A percentile compares a stretch with the other conserved stretches of the same genome.
These are phyloP conservation scores for Spiromastix sp. DNA, from an alignment of 2,329 filamentous ascomycete species.

Conservation along the genomic window DNA sequence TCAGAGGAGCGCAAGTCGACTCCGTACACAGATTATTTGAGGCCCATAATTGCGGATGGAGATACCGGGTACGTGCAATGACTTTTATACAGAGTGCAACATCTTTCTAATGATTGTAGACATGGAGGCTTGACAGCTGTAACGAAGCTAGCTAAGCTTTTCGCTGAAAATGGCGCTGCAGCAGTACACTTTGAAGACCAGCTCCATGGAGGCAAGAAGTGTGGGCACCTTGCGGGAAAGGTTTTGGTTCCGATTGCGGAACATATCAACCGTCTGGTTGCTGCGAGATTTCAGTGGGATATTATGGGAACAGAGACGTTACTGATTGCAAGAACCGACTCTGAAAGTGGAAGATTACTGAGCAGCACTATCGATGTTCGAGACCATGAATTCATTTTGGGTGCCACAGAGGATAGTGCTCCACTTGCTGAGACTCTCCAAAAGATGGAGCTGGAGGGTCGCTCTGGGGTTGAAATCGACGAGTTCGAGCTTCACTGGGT, in stretches of 20 bases:
- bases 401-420: conserved; percentile 66
- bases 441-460: conserved; percentile 74
- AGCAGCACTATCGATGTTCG: conserved; percentile 86
- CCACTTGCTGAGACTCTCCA: conserved; percentile 83
- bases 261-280: conserved; percentile 89
- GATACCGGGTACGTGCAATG: conserved; percentile 64
- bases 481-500: conserved; percentile 81
- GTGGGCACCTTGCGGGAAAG: conserved; percentile 91
- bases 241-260: conserved; percentile 88
- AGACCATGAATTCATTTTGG: conserved; percentile 94
- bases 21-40: conserved; percentile 82
- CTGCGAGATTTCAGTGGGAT: conserved; percentile 94
- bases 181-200: conserved; percentile 98
- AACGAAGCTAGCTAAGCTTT: conserved; percentile 91
- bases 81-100: background rate
- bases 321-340: conserved; percentile 89
- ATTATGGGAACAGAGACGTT: conserved; percentile 94
- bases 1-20: conserved; percentile 61
- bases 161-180: conserved; percentile 92
- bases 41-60: conserved; percentile 91
- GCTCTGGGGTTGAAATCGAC: conserved; percentile 70
- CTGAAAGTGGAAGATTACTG: conserved; percentile 82
- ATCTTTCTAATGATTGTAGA: conserved; percentile 26
- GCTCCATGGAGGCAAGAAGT: conserved; percentile 96
- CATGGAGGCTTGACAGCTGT: conserved; percentile 90